A percentile compares a stretch with the other conserved stretches of the same genome.
These are phyloP conservation scores for Leishmania braziliensis DNA, from an alignment of 208 protist genomes.

Conservation along the genomic window DNA sequence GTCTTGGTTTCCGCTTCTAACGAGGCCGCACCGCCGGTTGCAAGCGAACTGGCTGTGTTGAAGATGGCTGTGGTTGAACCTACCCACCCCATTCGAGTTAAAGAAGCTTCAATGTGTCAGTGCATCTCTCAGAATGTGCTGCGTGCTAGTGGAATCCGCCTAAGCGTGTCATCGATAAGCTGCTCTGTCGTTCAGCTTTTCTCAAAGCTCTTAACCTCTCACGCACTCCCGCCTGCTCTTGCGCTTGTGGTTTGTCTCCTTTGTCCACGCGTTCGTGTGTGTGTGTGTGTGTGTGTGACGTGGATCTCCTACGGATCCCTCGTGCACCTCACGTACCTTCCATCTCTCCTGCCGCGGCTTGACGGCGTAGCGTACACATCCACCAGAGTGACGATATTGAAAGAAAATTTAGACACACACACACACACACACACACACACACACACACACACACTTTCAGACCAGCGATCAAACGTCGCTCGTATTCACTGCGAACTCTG, in stretches of 20 bases:
- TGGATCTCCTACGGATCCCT: background rate
- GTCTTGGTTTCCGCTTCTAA: constrained; percentile 35
- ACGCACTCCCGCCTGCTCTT: background rate
- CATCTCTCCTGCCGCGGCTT: background rate
- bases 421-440: too few species aligned
- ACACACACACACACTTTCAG: background rate
- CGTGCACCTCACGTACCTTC: background rate
- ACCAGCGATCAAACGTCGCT: background rate
- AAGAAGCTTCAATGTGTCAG: background rate
- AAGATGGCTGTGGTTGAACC: constrained; percentile 2
- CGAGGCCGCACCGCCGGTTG: background rate
- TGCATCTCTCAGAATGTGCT: too few species aligned
- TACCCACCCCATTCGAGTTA: background rate
- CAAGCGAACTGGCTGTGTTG: background rate
- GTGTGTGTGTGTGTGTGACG: background rate
- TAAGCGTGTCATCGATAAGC: background rate
- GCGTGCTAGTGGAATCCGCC: background rate
- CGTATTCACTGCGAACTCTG: background rate
- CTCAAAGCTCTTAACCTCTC: background rate
- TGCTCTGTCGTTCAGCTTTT: background rate
- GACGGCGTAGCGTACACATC: background rate
- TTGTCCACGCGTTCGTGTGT: background rate
- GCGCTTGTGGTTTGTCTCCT: background rate
- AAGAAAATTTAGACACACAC: background rate
- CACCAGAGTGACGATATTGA: background rate